These are phyloP conservation scores for Solanum phureja DNA, from an alignment of 257 asterid genomes.

Conservation along the genomic window DNA sequence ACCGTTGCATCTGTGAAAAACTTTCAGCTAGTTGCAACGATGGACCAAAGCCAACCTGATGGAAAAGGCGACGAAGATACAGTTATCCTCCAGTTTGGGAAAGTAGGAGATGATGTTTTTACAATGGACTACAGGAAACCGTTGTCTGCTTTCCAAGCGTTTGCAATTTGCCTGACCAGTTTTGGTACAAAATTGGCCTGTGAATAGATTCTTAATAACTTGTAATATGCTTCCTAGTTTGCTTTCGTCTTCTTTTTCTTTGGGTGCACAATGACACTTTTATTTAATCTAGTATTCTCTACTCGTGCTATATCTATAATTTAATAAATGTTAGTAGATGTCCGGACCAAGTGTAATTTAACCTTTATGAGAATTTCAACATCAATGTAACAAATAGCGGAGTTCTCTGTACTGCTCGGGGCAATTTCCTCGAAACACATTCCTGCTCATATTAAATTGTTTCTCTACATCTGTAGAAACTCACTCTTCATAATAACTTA, in stretches of 20 bases:
- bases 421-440: not conserved
- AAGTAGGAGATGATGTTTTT: conserved; percentile 70
- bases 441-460: not conserved
- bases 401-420: not conserved
- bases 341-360: not conserved
- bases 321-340: not conserved
- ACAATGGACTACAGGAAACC: conserved; percentile 88
- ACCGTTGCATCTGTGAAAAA: conserved; percentile 93
- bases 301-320: not conserved
- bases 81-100: conserved; percentile 85
- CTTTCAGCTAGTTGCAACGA: conserved; percentile 67
- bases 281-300: not conserved
- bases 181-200: conserved; percentile 93
- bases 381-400: not conserved
- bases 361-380: not conserved
- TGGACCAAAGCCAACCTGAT: conserved; percentile 72
- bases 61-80: conserved; percentile 78
- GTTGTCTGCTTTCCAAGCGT: conserved; percentile 90
- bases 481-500: not conserved
- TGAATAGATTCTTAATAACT: conserved; percentile 20
- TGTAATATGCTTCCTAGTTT: not conserved
- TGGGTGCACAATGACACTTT: not conserved
- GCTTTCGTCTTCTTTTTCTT: too few relatives aligned
- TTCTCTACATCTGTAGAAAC: not conserved
- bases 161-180: conserved; percentile 85